phyloP scores from a whole-genome alignment of 371 early-diverging fungal species.

The Rhizopus stolonifer region DNA sequence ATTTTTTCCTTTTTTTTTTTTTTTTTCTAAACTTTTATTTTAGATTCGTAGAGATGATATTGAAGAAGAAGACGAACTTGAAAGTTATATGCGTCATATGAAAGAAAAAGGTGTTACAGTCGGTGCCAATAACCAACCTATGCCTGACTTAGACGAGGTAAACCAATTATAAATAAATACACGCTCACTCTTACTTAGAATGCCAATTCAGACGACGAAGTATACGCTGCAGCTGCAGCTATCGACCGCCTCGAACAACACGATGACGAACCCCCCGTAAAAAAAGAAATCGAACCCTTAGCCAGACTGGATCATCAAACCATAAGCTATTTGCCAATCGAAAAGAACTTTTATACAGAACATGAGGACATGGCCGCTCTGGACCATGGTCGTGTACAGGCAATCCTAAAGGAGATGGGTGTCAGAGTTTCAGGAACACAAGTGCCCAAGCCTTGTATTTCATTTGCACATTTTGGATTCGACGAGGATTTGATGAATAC shows the following conservation, averaged over 20 bases:
- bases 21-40: conserved; percentile 4
- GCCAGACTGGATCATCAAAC: conserved; percentile 69
- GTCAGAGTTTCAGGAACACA: conserved; percentile 65
- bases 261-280: conserved; percentile 29
- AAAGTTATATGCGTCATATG: conserved; percentile 78
- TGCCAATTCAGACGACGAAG: conserved; percentile 83
- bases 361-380: conserved; percentile 72
- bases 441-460: conserved; percentile 76
- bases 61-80: conserved; percentile 81
- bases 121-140: conserved; percentile 48
- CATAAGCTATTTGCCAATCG: conserved; percentile 73
- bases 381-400: conserved; percentile 51
- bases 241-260: conserved; percentile 51
- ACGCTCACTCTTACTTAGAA: conserved; percentile 44
- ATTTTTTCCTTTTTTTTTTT: conserved; percentile 1
- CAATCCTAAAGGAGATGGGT: conserved; percentile 59
- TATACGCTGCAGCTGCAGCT: conserved; percentile 81
- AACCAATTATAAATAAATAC: neutral
- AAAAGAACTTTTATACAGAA: conserved; percentile 83
- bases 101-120: conserved; percentile 71
- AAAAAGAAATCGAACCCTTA: conserved; percentile 69
- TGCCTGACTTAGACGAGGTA: conserved; percentile 55
- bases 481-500: conserved; percentile 69
- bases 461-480: conserved; percentile 89
- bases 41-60: conserved; percentile 65